Base-by-base conservation (phyloP, 1,284 basidiomycete species). In the Trichosporon ovoides region DNA sequence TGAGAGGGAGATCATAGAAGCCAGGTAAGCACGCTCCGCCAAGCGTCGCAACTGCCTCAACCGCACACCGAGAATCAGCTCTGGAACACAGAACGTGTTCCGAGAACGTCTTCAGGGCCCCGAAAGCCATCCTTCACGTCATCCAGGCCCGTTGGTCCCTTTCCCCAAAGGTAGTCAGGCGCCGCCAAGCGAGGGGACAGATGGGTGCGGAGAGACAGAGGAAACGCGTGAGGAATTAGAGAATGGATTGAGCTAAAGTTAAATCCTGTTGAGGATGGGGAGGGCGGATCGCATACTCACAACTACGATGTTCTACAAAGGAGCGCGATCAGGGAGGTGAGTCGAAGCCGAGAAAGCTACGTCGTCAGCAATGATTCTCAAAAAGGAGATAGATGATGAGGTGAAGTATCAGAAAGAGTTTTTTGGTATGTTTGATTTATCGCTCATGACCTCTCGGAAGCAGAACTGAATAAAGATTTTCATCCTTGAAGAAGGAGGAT, bases 191-290 rank as follows among this genome's bases (percentile, higher is more conserved):
- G 20, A 43, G 48, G 37, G 22, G 52, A 60, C 57, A 55, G 63
- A 66, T 54, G 58, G 63, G 67, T 56, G 60, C 59, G 63, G 37
- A 52, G 48, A 58, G 50, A 52, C 24, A 38, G 58, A 56, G 53
- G 65, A 55, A 57, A 40, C 20, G 19, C 55, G 58, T 53, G 58
- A 63, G 63, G 56, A 63, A 54, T 76, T 69, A 76, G 74, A 76
- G 74, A 76, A 76, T 76, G 74, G 74, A 76, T 76, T 76, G 67
- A 76, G 74, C 74, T 76, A 67, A 76, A 70, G 66, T 74, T 76
- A 66, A 76, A 76, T 76, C 74, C 68, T 75, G 56, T 72, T 65
- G 60, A 64, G 49, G 48, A 37, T 14, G 20, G 16, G 33, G 48
- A 36, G 36, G 34, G 11, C 12, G 14, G n/a, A 34, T 38, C 53